A percentile compares a stretch with the other conserved stretches of the same genome.
These are phyloP conservation scores for Rhodotorula graminis DNA, from an alignment of 768 basidiomycete genomes.

Conservation along the genomic window DNA sequence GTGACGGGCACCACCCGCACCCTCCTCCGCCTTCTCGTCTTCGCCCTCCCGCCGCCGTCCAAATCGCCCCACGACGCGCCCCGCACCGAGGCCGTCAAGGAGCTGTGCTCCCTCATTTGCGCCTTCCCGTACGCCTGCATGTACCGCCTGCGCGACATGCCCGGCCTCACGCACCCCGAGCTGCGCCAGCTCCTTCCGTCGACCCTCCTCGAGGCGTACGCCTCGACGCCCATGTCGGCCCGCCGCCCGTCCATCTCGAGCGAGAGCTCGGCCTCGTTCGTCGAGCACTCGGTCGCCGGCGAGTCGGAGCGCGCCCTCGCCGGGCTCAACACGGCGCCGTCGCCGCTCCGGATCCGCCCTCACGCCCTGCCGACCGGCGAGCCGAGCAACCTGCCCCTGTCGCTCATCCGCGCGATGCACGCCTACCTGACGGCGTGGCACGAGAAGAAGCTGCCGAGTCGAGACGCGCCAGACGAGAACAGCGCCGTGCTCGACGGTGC, in stretches of 20 bases:
- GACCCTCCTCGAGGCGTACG: conserved; percentile 14
- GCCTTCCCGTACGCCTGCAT: conserved; percentile 37
- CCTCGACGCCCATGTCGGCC: not conserved
- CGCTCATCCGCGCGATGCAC: conserved; percentile 25
- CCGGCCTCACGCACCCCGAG: conserved; percentile 22
- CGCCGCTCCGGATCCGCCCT: conserved; percentile 4
- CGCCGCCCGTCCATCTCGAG: conserved; percentile 17
- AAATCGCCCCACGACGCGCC: not conserved
- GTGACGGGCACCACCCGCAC: conserved; percentile 28
- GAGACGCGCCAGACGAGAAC: not conserved
- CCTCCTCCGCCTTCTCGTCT: conserved; percentile 31
- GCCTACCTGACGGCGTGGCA: conserved; percentile 26
- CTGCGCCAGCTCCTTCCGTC: conserved; percentile 22
- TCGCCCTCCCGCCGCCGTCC: conserved; percentile 18
- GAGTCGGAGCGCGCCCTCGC: conserved; percentile 28
- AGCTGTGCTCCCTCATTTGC: conserved; percentile 20
- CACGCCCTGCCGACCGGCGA: conserved; percentile 12
- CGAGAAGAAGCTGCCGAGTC: conserved; percentile 9
- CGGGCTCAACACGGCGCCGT: conserved; percentile 15
- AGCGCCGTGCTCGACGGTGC: conserved; percentile 20
- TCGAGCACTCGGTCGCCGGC: conserved; percentile 24
- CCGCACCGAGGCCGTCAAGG: conserved; percentile 8
- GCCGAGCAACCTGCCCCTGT: conserved; percentile 33
- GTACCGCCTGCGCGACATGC: conserved; percentile 32
- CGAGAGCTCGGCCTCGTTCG: conserved; percentile 9